A percentile compares a stretch with the other conserved stretches of the same genome.
Conservation (phyloP, 192 early-diverging fungal genomes). For the Rhizoclosmatium sp. region DNA sequence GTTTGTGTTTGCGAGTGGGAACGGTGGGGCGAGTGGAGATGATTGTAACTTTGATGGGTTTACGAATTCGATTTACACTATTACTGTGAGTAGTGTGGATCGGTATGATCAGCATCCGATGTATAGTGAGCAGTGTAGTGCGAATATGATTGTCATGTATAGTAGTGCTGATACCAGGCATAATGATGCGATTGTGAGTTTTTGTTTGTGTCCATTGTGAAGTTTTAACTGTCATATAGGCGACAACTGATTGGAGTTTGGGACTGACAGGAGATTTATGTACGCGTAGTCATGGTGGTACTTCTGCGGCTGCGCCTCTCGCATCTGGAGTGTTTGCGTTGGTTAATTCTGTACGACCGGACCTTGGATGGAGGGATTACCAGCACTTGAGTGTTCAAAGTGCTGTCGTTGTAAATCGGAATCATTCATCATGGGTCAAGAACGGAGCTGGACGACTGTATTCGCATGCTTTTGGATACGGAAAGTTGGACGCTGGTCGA, state of each 20-base stretch:
- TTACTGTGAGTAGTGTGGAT: conserved; percentile 89
- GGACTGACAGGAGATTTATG: conserved; percentile 57
- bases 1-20: conserved; percentile 94
- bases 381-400: conserved; percentile 86
- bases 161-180: conserved; percentile 59
- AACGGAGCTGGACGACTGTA: conserved; percentile 76
- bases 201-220: neutral
- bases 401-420: conserved; percentile 73
- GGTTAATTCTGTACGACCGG: conserved; percentile 75
- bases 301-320: conserved; percentile 93
- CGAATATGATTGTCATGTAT: conserved; percentile 87
- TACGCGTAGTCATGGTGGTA: conserved; percentile 85
- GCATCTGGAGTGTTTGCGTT: conserved; percentile 89
- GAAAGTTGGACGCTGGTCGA: conserved; percentile 82
- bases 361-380: conserved; percentile 92
- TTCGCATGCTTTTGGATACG: conserved; percentile 94
- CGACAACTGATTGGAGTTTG: conserved; percentile 82
- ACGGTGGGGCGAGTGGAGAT: conserved; percentile 79
- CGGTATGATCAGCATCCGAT: conserved; percentile 75
- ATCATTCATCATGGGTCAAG: conserved; percentile 76
- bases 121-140: conserved; percentile 89
- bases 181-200: conserved; percentile 11
- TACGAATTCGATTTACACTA: conserved; percentile 94
- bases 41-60: conserved; percentile 95
- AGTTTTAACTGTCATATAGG: conserved; percentile 52